Percentiles rank a stretch among this genome's conserved stretches.
phyloP scores from a whole-genome alignment of 192 early-diverging fungal genomes.

The Borealophlyctis nickersoniae region DNA sequence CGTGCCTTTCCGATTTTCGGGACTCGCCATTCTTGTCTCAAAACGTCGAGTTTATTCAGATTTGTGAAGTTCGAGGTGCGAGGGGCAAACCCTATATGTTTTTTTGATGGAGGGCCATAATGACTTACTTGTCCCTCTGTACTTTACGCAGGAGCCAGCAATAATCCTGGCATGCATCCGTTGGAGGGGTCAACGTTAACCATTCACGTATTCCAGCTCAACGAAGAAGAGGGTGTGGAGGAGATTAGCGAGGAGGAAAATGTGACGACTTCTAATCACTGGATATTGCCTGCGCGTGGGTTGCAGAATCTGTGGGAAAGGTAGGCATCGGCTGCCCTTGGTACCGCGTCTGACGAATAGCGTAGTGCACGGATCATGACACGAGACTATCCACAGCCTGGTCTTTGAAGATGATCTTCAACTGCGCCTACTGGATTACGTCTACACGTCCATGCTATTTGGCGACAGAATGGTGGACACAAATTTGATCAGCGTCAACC shows the following conservation, averaged over 20 bases:
- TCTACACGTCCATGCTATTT: constrained; percentile 61
- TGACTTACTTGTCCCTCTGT: background rate
- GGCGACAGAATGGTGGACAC: constrained; percentile 53
- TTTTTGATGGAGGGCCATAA: background rate
- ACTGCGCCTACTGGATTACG: constrained; percentile 53
- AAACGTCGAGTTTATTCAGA: constrained; percentile 22
- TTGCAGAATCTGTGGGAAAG: constrained; percentile 53
- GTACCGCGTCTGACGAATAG: background rate
- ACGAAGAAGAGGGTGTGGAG: constrained; percentile 44
- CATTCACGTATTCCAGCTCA: constrained; percentile 29
- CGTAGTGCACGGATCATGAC: background rate
- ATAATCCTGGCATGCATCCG: background rate
- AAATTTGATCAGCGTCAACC: constrained; percentile 58
- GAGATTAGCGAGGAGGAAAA: constrained; percentile 45
- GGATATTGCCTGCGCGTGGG: constrained; percentile 42
- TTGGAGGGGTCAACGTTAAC: background rate
- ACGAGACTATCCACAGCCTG: constrained; percentile 29
- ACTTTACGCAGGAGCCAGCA: background rate
- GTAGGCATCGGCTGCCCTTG: constrained; percentile 17
- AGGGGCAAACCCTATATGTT: background rate
- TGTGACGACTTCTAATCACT: constrained; percentile 48
- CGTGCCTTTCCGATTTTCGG: constrained; percentile 2
- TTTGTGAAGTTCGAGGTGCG: constrained; percentile 22
- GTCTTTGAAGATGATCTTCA: constrained; percentile 60
- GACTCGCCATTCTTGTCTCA: constrained; percentile 13